Base-by-base conservation (phyloP, 1,284 basidiomycete genomes). In the Neotropicomus parvogracilis region DNA sequence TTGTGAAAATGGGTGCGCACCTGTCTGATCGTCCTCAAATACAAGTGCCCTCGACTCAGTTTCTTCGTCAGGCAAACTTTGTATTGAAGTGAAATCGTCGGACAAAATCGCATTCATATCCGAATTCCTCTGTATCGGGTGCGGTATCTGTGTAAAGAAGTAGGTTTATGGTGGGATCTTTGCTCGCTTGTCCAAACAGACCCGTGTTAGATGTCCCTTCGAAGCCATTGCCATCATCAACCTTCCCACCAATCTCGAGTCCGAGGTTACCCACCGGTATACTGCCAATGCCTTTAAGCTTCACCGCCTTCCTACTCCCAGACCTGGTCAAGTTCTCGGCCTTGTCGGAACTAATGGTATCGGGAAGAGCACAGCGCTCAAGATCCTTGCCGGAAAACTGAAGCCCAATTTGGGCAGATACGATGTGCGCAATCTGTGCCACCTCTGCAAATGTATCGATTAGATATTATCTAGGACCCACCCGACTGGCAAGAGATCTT, bases 91-190 rank as follows among this genome's bases (percentile, higher is more conserved):
- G 57, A 93, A 91, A 66, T 70, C 92, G 13, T 79, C 85, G 13
- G 91, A 95, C 74, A 95, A 95, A 77, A 97, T 97, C 70, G 88
- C 95, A 3, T 97, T 94, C 79, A 88, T 98, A 71, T 97, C 95
- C 26, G 94, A 97, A 70, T 92, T 95, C 68, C 74, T 98, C 47
- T 95, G 93, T 68, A 95, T 95, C 56, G 93, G 93, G 63, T 97
- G 94, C 70, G 94, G 94, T 88, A 97, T 97, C 64, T 97, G 95
- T 69, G 93, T 95, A 38, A 97, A 97, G 74, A 97, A 95, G 93
- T 95, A 62, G 67, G 87, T 70, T 20, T 28, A 16, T 44, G 19
- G 13, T 39, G 20, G 4, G 8, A 4, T 48, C 51, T 55, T 40
- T 28, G 40, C 49, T 38, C 47, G 31, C 39, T 43, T 48, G 24